phyloP scores from a whole-genome alignment of 2,329 filamentous ascomycete species.

The Hymenoscyphus salicellus region DNA sequence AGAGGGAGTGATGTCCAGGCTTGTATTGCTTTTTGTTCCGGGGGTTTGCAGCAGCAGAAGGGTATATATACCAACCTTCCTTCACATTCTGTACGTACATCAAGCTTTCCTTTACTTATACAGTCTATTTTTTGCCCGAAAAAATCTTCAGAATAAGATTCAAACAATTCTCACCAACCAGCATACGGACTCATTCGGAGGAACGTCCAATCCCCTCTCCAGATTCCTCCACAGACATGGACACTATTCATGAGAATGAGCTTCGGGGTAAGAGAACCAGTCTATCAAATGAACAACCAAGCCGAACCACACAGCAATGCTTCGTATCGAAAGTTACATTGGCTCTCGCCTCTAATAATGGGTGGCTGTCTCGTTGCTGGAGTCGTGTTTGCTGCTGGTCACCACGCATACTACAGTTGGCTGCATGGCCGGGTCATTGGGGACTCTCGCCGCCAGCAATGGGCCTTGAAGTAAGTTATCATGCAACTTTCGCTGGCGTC shows the following conservation, averaged over 20 bases:
- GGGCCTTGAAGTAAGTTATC: neutral
- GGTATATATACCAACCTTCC: neutral
- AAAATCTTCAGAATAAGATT: neutral
- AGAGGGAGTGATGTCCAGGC: neutral
- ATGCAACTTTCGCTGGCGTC: neutral
- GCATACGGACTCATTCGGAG: neutral
- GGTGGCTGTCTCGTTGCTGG: neutral
- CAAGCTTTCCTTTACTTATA: neutral
- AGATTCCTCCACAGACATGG: neutral
- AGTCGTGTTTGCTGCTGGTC: neutral
- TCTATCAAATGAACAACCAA: neutral
- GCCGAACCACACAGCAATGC: neutral
- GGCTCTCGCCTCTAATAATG: neutral
- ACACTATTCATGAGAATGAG: neutral
- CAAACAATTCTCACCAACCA: neutral
- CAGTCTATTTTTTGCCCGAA: too few relatives aligned
- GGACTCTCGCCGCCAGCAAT: neutral
- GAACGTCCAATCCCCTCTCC: neutral
- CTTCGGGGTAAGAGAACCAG: neutral
- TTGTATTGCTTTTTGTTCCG: neutral
- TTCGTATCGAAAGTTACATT: neutral
- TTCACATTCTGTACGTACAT: neutral
- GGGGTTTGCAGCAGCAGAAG: neutral
- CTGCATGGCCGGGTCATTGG: neutral
- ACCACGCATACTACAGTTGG: conserved; percentile 2